phyloP scores from a whole-genome alignment of 495 filamentous ascomycete genomes.

The Talaromyces thailandensis region DNA sequence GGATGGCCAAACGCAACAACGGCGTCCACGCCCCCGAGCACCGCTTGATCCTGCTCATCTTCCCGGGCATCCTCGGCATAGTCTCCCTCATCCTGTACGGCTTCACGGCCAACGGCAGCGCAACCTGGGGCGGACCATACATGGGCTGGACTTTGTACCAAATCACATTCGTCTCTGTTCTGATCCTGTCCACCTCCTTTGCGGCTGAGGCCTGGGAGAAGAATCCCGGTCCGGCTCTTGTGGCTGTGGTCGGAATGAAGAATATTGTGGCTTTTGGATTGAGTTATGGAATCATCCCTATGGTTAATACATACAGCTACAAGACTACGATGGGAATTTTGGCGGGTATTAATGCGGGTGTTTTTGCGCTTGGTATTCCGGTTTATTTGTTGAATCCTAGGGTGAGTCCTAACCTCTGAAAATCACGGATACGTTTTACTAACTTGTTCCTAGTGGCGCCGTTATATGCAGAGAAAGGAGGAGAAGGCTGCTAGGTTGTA shows the following conservation, averaged over 20 bases:
- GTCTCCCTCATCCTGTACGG: constrained; percentile 24
- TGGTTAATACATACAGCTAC: constrained; percentile 22
- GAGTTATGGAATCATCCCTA: constrained; percentile 20
- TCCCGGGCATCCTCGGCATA: constrained; percentile 21
- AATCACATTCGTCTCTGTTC: constrained; percentile 23
- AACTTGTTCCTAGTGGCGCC: not conserved
- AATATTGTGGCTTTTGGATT: constrained; percentile 27
- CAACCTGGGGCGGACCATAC: constrained; percentile 26
- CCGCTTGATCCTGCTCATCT: constrained; percentile 23
- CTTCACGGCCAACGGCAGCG: constrained; percentile 18
- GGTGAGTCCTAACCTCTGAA: constrained; percentile 9
- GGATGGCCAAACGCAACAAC: constrained; percentile 21
- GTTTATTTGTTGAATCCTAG: constrained; percentile 25
- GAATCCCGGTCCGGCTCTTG: constrained; percentile 30
- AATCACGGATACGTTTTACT: not conserved
- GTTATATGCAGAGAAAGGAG: not conserved
- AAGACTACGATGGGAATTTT: constrained; percentile 20
- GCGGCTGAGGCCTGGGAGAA: constrained; percentile 29
- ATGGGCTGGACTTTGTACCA: constrained; percentile 33
- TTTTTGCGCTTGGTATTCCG: constrained; percentile 24
- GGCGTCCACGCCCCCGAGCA: constrained; percentile 28
- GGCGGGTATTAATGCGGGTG: constrained; percentile 15
- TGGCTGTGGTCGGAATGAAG: constrained; percentile 29
- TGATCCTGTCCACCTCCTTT: constrained; percentile 27
- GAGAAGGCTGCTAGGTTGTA: not conserved